A percentile compares a stretch with the other conserved stretches of the same genome.
phyloP scores from a whole-genome alignment of 2,329 filamentous ascomycete genomes.

The Fonsecaea pugnacius region DNA sequence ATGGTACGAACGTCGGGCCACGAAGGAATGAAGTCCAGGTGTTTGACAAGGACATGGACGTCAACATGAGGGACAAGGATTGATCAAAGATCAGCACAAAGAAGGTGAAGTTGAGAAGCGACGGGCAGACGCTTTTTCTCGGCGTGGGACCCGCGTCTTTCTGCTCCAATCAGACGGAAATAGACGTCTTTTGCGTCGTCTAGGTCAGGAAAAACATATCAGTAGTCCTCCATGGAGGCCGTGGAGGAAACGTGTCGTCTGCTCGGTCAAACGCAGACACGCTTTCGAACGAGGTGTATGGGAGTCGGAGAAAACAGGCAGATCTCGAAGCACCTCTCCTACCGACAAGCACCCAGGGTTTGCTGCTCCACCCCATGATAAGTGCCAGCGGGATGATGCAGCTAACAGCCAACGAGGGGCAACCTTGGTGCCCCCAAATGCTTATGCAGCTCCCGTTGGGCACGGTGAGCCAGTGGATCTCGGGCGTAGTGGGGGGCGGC shows the following conservation, averaged over 20 bases:
- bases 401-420: slow-evolving; percentile 19
- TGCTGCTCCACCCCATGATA: slow-evolving; percentile 14
- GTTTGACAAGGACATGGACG: slow-evolving; percentile 14
- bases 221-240: slow-evolving; percentile 5
- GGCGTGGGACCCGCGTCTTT: slow-evolving; percentile 5
- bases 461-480: slow-evolving; percentile 1
- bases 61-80: slow-evolving; percentile 15
- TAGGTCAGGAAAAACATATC: slow-evolving; percentile 3
- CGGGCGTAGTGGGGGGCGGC: background rate
- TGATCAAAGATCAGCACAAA: slow-evolving; percentile 14
- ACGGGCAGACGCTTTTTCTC: background rate
- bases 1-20: background rate
- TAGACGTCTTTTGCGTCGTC: slow-evolving; percentile 9
- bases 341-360: background rate
- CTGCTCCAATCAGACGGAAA: slow-evolving; percentile 12
- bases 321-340: slow-evolving; percentile 6
- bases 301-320: slow-evolving; percentile 32
- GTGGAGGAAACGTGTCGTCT: slow-evolving; percentile 3
- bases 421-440: background rate
- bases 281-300: slow-evolving; percentile 8
- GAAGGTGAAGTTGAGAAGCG: slow-evolving; percentile 1
- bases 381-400: slow-evolving; percentile 17
- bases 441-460: slow-evolving; percentile 12
- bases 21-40: slow-evolving; percentile 6
- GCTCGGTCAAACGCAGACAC: slow-evolving; percentile 24